These are phyloP conservation scores for Monosporascus sp. DNA, from an alignment of 2,329 filamentous ascomycete genomes.

Conservation along the genomic window DNA sequence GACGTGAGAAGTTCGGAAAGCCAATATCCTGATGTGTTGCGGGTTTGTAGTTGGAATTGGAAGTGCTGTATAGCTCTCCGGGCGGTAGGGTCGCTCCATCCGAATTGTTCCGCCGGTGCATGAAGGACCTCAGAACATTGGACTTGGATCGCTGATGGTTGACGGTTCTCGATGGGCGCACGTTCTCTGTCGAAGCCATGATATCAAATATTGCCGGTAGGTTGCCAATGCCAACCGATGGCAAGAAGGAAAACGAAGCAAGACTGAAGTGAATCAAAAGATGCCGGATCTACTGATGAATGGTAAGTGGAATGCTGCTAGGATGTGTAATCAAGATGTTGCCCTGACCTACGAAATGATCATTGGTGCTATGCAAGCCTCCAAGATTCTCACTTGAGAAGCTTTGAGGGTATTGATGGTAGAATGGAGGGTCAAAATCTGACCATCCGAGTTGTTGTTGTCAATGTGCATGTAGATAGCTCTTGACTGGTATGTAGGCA, in stretches of 20 bases:
- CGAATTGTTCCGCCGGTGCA: conserved; percentile 44
- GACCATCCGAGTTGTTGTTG: too few species aligned
- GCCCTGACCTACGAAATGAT: conserved; percentile 10
- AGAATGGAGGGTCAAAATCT: background rate
- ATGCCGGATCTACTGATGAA: conserved; percentile 15
- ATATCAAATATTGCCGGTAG: conserved; percentile 1
- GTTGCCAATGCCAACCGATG: background rate
- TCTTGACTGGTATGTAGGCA: background rate
- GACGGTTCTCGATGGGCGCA: background rate
- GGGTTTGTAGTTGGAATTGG: conserved; percentile 15
- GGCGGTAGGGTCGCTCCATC: conserved; percentile 33
- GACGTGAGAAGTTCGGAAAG: conserved; percentile 32
- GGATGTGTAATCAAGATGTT: conserved; percentile 1
- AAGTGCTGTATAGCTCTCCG: conserved; percentile 16
- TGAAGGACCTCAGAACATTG: conserved; percentile 45
- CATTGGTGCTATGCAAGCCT: background rate
- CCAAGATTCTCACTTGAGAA: background rate
- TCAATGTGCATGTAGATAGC: background rate
- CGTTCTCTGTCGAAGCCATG: conserved; percentile 23
- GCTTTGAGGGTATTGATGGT: background rate
- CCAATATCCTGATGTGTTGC: conserved; percentile 24
- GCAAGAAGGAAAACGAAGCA: conserved; percentile 6
- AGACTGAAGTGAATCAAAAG: conserved; percentile 14
- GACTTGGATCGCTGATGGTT: conserved; percentile 42
- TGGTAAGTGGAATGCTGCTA: conserved; percentile 13